A percentile compares a stretch with the other conserved stretches of the same genome.
phyloP scores from a whole-genome alignment of 2,329 filamentous ascomycete species.

The Sporothrix pallida region DNA sequence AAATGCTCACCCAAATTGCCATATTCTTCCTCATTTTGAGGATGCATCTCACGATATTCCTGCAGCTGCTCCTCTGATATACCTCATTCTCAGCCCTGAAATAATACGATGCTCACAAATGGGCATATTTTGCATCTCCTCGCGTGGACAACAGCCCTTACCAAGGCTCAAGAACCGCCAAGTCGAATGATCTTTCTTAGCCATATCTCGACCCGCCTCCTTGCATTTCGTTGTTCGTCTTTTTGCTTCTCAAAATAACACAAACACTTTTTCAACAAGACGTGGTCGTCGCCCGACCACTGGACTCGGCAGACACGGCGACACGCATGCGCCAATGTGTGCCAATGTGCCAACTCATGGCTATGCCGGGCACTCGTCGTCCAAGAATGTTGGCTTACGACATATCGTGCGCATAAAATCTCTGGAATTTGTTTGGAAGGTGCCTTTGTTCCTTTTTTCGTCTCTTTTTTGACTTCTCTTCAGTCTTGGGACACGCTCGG shows the following conservation, averaged over 20 bases:
- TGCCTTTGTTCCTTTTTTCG: too few relatives aligned
- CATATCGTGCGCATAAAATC: conserved; percentile 6
- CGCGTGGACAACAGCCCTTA: too few relatives aligned
- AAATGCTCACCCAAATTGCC: background rate
- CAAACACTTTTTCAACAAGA: background rate
- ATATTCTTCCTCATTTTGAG: conserved; percentile 14
- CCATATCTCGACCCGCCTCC: too few relatives aligned
- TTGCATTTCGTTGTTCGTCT: background rate
- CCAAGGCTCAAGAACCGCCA: too few relatives aligned
- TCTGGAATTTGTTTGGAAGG: background rate
- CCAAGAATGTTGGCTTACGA: conserved; percentile 11
- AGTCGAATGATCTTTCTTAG: too few relatives aligned
- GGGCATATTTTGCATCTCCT: too few relatives aligned
- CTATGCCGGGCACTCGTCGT: conserved; percentile 1
- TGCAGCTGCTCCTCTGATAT: background rate
- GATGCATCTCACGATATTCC: too few relatives aligned
- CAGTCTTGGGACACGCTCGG: conserved; percentile 9
- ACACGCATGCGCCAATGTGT: conserved; percentile 13
- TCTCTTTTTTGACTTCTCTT: too few relatives aligned
- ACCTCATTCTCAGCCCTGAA: too few relatives aligned
- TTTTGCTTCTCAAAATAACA: too few relatives aligned
- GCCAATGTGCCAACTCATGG: background rate
- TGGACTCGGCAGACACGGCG: background rate
- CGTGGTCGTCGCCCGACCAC: background rate
- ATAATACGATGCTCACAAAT: too few relatives aligned